Percentiles rank a stretch among this genome's conserved stretches.
These are phyloP conservation scores for Debaryomyces singareniensis DNA, from an alignment of 1,139 yeast species.

Conservation along the genomic window DNA sequence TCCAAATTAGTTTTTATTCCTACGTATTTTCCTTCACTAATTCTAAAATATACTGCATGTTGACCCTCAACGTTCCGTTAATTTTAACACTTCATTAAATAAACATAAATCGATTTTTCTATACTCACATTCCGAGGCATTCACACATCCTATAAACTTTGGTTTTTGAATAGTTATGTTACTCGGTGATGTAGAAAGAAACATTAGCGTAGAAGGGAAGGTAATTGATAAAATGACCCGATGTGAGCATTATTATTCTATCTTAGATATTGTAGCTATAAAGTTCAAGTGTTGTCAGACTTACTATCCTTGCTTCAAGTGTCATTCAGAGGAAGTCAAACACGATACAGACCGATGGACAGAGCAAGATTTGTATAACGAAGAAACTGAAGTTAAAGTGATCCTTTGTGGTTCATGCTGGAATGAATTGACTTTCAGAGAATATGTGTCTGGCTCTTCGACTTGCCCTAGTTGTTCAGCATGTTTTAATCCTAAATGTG, in stretches of 20 bases:
- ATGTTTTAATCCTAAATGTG: slow-evolving; percentile 33
- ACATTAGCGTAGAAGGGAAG: slow-evolving; percentile 10
- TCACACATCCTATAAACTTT: too few species aligned
- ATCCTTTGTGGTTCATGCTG: slow-evolving; percentile 35
- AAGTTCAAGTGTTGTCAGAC: slow-evolving; percentile 33
- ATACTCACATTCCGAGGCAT: too few species aligned
- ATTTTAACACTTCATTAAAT: too few species aligned
- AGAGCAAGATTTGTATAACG: slow-evolving; percentile 9
- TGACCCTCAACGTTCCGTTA: too few species aligned
- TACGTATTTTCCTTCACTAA: too few species aligned
- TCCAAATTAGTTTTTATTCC: too few species aligned
- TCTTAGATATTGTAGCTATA: slow-evolving; percentile 35
- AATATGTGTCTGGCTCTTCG: slow-evolving; percentile 14
- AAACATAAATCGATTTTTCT: too few species aligned
- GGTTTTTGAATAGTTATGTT: too few species aligned
- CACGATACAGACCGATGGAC: slow-evolving; percentile 16
- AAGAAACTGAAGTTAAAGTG: slow-evolving; percentile 12
- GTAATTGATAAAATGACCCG: slow-evolving; percentile 29
- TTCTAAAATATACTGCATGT: too few species aligned
- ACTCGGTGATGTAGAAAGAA: too few species aligned
- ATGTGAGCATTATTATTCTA: slow-evolving; percentile 31
- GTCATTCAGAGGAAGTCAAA: slow-evolving; percentile 21
- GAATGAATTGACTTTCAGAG: slow-evolving; percentile 20
- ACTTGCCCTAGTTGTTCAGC: slow-evolving; percentile 22
- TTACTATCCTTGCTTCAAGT: slow-evolving; percentile 36